Base-by-base conservation (phyloP, 805 yeast species). In the Vanderwaltozyma tropicalis region DNA sequence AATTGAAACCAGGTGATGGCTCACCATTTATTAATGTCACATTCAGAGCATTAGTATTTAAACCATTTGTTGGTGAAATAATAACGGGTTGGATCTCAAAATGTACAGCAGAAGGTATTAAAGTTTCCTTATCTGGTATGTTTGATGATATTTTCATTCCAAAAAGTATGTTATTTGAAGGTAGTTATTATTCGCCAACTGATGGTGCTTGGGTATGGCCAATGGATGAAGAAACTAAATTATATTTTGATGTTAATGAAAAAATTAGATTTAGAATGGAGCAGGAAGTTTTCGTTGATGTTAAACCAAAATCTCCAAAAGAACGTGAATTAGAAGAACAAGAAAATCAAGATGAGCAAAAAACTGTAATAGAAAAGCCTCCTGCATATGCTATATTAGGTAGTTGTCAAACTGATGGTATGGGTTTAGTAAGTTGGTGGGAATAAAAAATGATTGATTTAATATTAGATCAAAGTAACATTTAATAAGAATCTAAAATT, bases 401-500 rank as follows among this genome's bases (percentile, higher is more conserved):
- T 14, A 82, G 95, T 45, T 87, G 96, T 58, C 96, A 87, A 57
- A 77, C 86, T 3, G 96, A 87, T 52, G 98, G 98, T 31, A 85
- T 87, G 94, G 98, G 98, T 4, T 76, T 94, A 49, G 78, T 85
- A 29, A 75, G 88, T 39, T 92, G 98, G 98, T 89, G 98, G 98
- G 94, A 83, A 52, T 78, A 54, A 56, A 19, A 22, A n/a, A 30
- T 13, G 18, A 12, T n/a, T n/a, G n/a, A n/a, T n/a, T n/a, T n/a
- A n/a, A n/a, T n/a, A n/a, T n/a, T n/a, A n/a, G n/a, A n/a, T n/a
- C n/a, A n/a, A n/a, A n/a, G n/a, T n/a, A n/a, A n/a, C n/a, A n/a
- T n/a, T n/a, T n/a, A n/a, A n/a, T n/a, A n/a, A n/a, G n/a, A n/a
- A n/a, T n/a, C n/a, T n/a, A n/a, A n/a, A n/a, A n/a, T n/a, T n/a